These are phyloP conservation scores for Herpotrichia juniperi DNA, from an alignment of 2,329 filamentous ascomycete species.

Conservation along the genomic window DNA sequence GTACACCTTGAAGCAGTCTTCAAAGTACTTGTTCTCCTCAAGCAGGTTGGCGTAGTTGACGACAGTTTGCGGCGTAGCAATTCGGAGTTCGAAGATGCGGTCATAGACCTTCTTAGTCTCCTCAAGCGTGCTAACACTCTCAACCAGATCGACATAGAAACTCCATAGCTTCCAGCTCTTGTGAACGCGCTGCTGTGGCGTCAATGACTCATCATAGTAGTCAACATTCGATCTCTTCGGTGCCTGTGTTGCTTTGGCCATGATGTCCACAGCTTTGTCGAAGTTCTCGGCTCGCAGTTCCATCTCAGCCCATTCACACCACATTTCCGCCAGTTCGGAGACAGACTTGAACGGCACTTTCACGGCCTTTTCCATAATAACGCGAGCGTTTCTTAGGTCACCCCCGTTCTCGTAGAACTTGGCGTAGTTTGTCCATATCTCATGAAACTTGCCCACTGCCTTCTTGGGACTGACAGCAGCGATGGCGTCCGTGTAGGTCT, in stretches of 20 bases:
- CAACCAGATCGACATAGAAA: conserved; percentile 97
- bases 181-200: conserved; percentile 94
- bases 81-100: conserved; percentile 95
- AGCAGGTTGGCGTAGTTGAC: conserved; percentile 97
- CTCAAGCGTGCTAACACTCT: conserved; percentile 88
- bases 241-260: conserved; percentile 97
- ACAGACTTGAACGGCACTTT: conserved; percentile 98
- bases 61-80: conserved; percentile 96
- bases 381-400: conserved; percentile 81
- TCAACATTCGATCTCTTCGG: conserved; percentile 98
- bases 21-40: conserved; percentile 93
- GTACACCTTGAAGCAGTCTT: conserved; percentile 97
- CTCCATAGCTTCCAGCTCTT: conserved; percentile 99
- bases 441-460: conserved; percentile 89
- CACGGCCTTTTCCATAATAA: conserved; percentile 97
- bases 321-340: conserved; percentile 95
- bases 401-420: conserved; percentile 93
- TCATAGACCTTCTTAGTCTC: conserved; percentile 96
- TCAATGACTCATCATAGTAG: conserved; percentile 94
- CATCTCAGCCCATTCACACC: conserved; percentile 99
- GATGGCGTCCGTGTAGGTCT: conserved; percentile 94
- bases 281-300: conserved; percentile 96
- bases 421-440: conserved; percentile 95
- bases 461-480: conserved; percentile 93
- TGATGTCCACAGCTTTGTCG: conserved; percentile 90